Base-by-base conservation (phyloP, 257 asterid species). In the Cruciata laevipes region DNA sequence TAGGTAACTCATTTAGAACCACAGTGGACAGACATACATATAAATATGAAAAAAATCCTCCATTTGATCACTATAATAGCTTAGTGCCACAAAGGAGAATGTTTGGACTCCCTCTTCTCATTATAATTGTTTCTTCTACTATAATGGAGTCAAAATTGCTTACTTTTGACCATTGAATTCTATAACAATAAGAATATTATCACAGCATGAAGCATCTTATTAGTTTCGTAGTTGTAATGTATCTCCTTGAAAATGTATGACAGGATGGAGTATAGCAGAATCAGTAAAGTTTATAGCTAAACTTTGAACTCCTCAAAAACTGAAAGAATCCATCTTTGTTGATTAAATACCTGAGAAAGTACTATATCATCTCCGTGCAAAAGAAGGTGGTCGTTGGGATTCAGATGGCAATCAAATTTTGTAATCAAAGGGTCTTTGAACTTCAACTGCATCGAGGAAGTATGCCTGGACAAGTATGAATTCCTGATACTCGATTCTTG, bases 381-480 rank as follows among this genome's bases (percentile, higher is more conserved):
- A 61, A 82, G 55, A 59, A 88, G 27, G 66, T 74, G 83, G 31
- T 82, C 84, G 2, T 75, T 80, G 64, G 84, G 79, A 61, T 75
- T 79, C 14, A 83, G 78, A 52, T 25, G 71, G 30, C 68, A 70
- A 38, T 11, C 12, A 33, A 81, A 52, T 38, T 68, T 76, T 20
- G 58, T 37, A 56, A 52, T 32, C 3, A 62, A 42, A 47, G 97
- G 93, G 81, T 90, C 91, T 11, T 12, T 56, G 73, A 75, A 86
- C 79, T 78, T 88, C 65, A 90, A 86, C 78, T 85, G 88, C 47
- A 51, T 81, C 30, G 81, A 14, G 53, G 85, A 67, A 71, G 81
- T 69, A 65, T 69, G 88, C 79, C 96, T 83, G 9, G 78, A 56
- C 72, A 79, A 71, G 78, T 83, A 90, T 51, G 89, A 83, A 66